These are phyloP conservation scores for Mitragyna speciosa DNA, from an alignment of 257 asterid genomes.

Conservation along the genomic window DNA sequence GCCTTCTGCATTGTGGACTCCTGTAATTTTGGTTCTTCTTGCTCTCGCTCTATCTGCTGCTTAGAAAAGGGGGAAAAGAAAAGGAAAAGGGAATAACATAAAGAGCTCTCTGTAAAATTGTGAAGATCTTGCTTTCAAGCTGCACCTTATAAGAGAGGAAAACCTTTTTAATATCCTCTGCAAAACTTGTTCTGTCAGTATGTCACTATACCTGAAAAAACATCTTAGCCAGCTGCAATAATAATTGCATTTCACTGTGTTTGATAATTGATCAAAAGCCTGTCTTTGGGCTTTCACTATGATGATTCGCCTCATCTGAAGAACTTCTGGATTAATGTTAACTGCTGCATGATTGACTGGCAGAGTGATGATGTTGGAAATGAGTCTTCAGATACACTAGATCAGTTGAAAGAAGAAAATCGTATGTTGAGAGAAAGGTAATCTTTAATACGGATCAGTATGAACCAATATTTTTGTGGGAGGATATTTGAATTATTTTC, in stretches of 20 bases:
- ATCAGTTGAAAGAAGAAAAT: constrained; percentile 72
- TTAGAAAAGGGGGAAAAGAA: background rate
- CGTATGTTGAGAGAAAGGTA: constrained; percentile 64
- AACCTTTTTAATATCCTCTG: background rate
- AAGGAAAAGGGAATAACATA: background rate
- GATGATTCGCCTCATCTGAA: background rate
- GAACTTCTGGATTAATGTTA: background rate
- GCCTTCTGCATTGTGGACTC: background rate
- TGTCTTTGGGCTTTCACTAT: no score
- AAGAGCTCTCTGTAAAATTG: background rate
- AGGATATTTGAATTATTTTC: background rate
- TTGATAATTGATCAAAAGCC: no score
- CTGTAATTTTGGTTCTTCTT: background rate
- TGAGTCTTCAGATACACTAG: constrained; percentile 35
- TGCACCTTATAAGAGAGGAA: background rate
- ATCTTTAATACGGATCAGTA: background rate
- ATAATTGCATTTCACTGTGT: background rate
- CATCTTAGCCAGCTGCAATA: background rate
- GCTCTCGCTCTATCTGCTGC: background rate
- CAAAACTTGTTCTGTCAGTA: background rate
- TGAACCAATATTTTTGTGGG: background rate
- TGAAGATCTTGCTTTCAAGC: background rate
- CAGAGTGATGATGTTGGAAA: constrained; percentile 42
- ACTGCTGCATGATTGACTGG: constrained; percentile 13
- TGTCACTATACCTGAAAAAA: background rate